These are phyloP conservation scores for Penicillium macrosclerotiorum DNA, from an alignment of 495 filamentous ascomycete genomes.

Conservation along the genomic window DNA sequence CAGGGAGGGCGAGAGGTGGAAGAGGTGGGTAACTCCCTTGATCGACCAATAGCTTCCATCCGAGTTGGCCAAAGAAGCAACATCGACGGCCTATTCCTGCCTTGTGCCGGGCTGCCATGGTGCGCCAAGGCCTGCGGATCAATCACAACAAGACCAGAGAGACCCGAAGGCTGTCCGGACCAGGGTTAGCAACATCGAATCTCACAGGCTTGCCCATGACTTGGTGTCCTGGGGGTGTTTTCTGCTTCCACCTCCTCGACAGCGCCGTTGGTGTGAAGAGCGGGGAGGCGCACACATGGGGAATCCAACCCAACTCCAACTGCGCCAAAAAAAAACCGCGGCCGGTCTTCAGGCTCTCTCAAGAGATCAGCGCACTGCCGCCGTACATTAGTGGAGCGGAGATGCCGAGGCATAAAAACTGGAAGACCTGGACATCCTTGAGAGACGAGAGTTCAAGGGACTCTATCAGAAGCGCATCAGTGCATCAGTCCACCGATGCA, in stretches of 20 bases:
- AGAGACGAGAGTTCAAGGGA: too few species aligned
- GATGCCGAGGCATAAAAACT: too few species aligned
- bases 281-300: too few species aligned
- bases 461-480: too few species aligned
- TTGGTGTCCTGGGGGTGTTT: neutral
- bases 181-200: constrained; percentile 14
- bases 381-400: too few species aligned
- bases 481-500: too few species aligned
- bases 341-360: too few species aligned
- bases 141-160: constrained; percentile 12
- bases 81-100: constrained; percentile 4
- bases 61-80: constrained; percentile 12
- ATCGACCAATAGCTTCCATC: constrained; percentile 1
- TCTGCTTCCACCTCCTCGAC: neutral
- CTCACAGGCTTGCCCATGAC: neutral
- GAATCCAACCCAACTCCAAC: too few species aligned
- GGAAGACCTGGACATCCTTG: too few species aligned
- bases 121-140: constrained; percentile 12
- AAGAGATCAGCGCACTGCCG: too few species aligned
- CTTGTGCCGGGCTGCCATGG: constrained; percentile 9
- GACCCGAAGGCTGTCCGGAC: neutral
- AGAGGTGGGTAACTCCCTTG: too few species aligned
- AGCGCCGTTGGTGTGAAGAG: constrained; percentile 9
- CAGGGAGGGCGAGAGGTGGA: neutral
- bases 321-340: too few species aligned